Evolutionary conservation across 2,329 filamentous ascomycete species (phyloP).

Genomic region (Didymella sp.): DNA sequence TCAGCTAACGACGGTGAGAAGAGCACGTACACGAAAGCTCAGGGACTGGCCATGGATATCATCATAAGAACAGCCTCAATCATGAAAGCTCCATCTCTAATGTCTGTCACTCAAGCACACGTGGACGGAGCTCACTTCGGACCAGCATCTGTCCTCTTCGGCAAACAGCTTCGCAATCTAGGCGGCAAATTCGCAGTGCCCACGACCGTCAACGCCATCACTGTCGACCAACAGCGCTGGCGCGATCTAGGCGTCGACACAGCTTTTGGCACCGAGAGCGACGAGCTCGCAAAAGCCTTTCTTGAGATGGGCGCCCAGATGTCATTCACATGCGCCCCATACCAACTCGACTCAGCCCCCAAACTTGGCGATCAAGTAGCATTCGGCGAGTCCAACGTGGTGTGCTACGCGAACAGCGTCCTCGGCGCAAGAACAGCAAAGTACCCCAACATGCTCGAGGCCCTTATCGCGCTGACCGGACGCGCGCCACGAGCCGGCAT

Average conservation of each 20-base stretch:
- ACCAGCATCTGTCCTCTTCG: conserved; percentile 48
- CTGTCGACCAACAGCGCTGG: conserved; percentile 54
- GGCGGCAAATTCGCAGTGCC: conserved; percentile 51
- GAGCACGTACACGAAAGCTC: conserved; percentile 31
- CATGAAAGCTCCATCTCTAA: conserved; percentile 34
- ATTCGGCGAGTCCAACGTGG: conserved; percentile 58
- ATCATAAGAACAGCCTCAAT: conserved; percentile 50
- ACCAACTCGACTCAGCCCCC: conserved; percentile 49
- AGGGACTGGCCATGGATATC: conserved; percentile 50
- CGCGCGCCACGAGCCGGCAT: conserved; percentile 42
- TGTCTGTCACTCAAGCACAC: conserved; percentile 52
- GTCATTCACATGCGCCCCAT: conserved; percentile 57
- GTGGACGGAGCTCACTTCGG: conserved; percentile 57
- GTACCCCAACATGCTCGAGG: conserved; percentile 56
- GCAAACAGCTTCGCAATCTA: conserved; percentile 44
- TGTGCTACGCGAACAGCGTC: conserved; percentile 57
- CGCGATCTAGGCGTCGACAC: conserved; percentile 47
- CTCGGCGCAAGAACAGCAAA: conserved; percentile 56
- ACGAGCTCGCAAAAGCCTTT: conserved; percentile 49
- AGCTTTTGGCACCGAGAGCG: conserved; percentile 39
- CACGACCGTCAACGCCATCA: conserved; percentile 55
- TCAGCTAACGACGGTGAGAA: conserved; percentile 36
- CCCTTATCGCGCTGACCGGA: conserved; percentile 55
- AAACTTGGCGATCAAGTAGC: conserved; percentile 51
- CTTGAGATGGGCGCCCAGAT: conserved; percentile 51